A percentile compares a stretch with the other conserved stretches of the same genome.
Conservation (phyloP, 495 filamentous ascomycete species). For the Trichoderma erinaceum region DNA sequence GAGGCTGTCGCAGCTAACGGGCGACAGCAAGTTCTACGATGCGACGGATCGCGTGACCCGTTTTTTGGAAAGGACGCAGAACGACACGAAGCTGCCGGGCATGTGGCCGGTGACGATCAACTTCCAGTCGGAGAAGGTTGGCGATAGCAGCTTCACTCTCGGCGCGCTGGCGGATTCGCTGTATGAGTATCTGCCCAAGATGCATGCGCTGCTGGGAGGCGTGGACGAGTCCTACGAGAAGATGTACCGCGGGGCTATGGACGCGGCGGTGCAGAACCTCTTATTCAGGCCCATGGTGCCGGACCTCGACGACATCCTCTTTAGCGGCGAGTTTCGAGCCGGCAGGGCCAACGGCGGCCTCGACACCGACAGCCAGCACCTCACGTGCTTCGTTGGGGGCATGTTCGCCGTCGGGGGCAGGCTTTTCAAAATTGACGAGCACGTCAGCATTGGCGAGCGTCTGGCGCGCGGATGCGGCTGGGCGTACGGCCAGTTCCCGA, state of each 20-base stretch:
- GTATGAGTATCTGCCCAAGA: constrained; percentile 87
- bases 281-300: constrained; percentile 63
- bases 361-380: constrained; percentile 41
- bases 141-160: constrained; percentile 52
- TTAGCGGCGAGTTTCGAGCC: constrained; percentile 44
- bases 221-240: constrained; percentile 35
- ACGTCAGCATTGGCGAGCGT: constrained; percentile 66
- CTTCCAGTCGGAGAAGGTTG: constrained; percentile 25
- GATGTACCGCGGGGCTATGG: constrained; percentile 50
- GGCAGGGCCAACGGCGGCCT: constrained; percentile 20
- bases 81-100: constrained; percentile 61
- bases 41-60: constrained; percentile 71
- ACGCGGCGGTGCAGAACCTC: constrained; percentile 56
- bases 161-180: constrained; percentile 77
- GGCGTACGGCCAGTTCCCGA: constrained; percentile 71
- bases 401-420: constrained; percentile 86
- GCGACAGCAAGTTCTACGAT: constrained; percentile 76
- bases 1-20: constrained; percentile 71
- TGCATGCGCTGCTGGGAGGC: constrained; percentile 41
- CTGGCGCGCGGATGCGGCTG: constrained; percentile 92
- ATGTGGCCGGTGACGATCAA: constrained; percentile 34
- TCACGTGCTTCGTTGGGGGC: constrained; percentile 76
- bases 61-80: constrained; percentile 62
- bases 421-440: constrained; percentile 59
- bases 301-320: constrained; percentile 61